Evolutionary conservation across 2,329 filamentous ascomycete species (phyloP).

Genomic region (Penicillium decumbens): DNA sequence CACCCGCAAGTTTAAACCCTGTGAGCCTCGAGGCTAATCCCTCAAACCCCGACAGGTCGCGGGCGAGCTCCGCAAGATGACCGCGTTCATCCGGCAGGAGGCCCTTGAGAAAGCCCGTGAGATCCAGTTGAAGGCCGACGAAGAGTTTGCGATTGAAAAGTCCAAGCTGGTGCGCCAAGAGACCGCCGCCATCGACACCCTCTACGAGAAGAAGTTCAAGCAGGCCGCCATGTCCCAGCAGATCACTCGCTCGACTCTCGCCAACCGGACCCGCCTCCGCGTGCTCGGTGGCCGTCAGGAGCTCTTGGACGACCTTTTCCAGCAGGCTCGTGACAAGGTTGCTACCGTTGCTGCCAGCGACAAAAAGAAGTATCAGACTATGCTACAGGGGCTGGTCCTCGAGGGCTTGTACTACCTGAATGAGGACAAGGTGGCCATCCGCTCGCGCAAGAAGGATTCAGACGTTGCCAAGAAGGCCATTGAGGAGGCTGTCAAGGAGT

Average conservation of each 20-base stretch:
- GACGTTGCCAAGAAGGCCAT: constrained; percentile 72
- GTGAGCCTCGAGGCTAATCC: constrained; percentile 10
- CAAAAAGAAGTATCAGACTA: constrained; percentile 62
- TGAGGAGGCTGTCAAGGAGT: constrained; percentile 71
- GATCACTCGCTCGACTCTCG: constrained; percentile 91
- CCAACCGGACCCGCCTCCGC: constrained; percentile 91
- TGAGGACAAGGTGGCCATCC: constrained; percentile 70
- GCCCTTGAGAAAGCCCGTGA: constrained; percentile 94
- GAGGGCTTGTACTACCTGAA: constrained; percentile 86
- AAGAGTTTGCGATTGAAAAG: constrained; percentile 99
- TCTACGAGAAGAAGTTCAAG: constrained; percentile 99
- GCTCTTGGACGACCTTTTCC: constrained; percentile 84
- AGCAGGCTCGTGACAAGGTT: constrained; percentile 70
- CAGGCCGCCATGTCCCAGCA: constrained; percentile 97
- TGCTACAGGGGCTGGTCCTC: constrained; percentile 75
- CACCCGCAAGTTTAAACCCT: background rate
- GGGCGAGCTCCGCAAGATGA: constrained; percentile 99
- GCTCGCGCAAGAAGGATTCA: constrained; percentile 74
- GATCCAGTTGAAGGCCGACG: constrained; percentile 96
- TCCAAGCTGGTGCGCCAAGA: constrained; percentile 96
- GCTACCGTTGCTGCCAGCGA: constrained; percentile 54
- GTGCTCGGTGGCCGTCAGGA: constrained; percentile 84
- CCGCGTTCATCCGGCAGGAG: constrained; percentile 98
- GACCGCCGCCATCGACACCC: constrained; percentile 81
- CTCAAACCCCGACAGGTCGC: constrained; percentile 62